These are phyloP conservation scores for Astrothelium subdiscretum DNA, from an alignment of 495 filamentous ascomycete genomes.

Conservation along the genomic window DNA sequence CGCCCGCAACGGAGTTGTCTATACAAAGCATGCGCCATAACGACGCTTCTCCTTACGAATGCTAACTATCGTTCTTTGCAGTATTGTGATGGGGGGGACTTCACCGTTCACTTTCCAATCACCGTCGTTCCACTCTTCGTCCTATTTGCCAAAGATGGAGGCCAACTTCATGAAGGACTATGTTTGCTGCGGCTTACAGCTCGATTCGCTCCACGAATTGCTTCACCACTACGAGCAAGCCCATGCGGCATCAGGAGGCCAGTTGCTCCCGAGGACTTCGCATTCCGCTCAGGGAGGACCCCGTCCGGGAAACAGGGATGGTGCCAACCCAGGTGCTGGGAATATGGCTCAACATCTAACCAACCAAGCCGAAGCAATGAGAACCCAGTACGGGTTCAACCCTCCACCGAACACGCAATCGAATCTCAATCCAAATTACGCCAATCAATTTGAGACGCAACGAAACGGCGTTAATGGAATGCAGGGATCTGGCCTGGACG, in stretches of 20 bases:
- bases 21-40: constrained; percentile 1
- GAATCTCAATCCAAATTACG: background rate
- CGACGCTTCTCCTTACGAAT: background rate
- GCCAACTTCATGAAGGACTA: constrained; percentile 96
- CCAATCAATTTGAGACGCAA: constrained; percentile 44
- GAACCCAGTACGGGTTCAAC: constrained; percentile 18
- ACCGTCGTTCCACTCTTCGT: constrained; percentile 92
- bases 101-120: constrained; percentile 86
- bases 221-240: constrained; percentile 93
- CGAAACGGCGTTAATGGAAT: constrained; percentile 37
- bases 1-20: background rate
- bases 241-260: constrained; percentile 56
- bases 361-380: constrained; percentile 31
- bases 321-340: constrained; percentile 15
- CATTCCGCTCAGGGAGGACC: constrained; percentile 37
- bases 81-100: constrained; percentile 92
- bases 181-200: constrained; percentile 75
- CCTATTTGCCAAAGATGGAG: constrained; percentile 94
- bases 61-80: constrained; percentile 31
- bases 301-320: constrained; percentile 34
- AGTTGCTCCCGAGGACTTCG: constrained; percentile 40
- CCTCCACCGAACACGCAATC: constrained; percentile 17
- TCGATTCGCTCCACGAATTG: constrained; percentile 86
- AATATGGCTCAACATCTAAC: constrained; percentile 19
- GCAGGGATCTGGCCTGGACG: constrained; percentile 39